These are phyloP conservation scores for Mycena amicta DNA, from an alignment of 768 basidiomycete genomes.

Conservation along the genomic window DNA sequence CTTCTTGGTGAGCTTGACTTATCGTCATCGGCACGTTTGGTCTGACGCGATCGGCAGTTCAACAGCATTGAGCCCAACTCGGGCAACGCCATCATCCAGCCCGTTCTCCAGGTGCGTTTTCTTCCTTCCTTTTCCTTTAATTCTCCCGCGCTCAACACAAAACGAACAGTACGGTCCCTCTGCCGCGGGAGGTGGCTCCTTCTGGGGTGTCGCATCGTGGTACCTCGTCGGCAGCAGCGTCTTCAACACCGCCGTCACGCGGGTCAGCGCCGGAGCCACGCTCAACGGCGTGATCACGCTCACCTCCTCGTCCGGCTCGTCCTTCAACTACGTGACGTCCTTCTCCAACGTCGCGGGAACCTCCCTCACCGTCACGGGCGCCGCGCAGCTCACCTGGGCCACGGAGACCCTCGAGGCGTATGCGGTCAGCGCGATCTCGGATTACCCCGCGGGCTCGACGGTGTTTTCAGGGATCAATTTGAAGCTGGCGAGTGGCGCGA, in stretches of 20 bases:
- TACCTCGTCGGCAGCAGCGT: conserved; percentile 1
- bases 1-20: conserved; percentile 20
- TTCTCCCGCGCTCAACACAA: background rate
- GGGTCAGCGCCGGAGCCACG: conserved; percentile 1
- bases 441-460: conserved; percentile 17
- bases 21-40: conserved; percentile 13
- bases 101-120: conserved; percentile 11
- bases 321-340: conserved; percentile 4
- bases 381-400: conserved; percentile 18
- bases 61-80: conserved; percentile 20
- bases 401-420: conserved; percentile 22
- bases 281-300: conserved; percentile 20
- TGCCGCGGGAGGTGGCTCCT: conserved; percentile 18
- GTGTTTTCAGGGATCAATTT: conserved; percentile 15
- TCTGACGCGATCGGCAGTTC: no score
- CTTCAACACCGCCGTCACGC: conserved; percentile 2
- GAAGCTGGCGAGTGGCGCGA: conserved; percentile 2
- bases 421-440: background rate
- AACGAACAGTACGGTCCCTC: conserved; percentile 15
- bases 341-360: conserved; percentile 20
- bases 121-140: background rate
- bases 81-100: conserved; percentile 1
- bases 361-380: conserved; percentile 4
- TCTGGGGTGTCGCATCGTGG: conserved; percentile 20
- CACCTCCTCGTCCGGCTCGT: conserved; percentile 5